These are phyloP conservation scores for Termitomyces sp. DNA, from an alignment of 768 basidiomycete species.

Conservation along the genomic window DNA sequence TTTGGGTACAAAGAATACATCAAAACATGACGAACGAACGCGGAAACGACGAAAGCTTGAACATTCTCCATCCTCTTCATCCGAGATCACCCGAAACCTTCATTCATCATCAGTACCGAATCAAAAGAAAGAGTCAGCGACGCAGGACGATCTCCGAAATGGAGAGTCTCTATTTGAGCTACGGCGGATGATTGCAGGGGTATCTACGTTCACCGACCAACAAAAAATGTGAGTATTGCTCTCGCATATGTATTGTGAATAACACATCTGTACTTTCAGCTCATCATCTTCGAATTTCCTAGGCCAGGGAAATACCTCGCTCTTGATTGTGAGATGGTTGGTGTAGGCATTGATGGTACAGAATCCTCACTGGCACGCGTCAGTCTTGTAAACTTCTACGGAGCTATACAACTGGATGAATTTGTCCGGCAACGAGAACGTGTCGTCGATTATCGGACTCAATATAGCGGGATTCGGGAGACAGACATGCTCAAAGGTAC, in stretches of 20 bases:
- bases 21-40: conserved; percentile 2
- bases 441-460: conserved; percentile 90
- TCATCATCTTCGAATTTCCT: background rate
- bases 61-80: conserved; percentile 5
- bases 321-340: conserved; percentile 98
- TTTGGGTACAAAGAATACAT: conserved; percentile 10
- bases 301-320: conserved; percentile 74
- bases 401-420: conserved; percentile 71
- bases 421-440: conserved; percentile 84
- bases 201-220: conserved; percentile 29
- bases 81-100: background rate
- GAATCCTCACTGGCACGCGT: conserved; percentile 88
- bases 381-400: conserved; percentile 85
- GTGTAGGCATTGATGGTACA: conserved; percentile 75
- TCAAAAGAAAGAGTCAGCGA: background rate
- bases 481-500: conserved; percentile 67
- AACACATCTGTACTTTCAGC: background rate
- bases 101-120: background rate
- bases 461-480: conserved; percentile 79
- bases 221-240: conserved; percentile 38
- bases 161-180: conserved; percentile 43
- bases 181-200: conserved; percentile 49
- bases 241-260: conserved; percentile 2
- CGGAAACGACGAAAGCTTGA: conserved; percentile 26
- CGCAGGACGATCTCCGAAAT: conserved; percentile 27